Evolutionary conservation across 208 protist species (phyloP).

Genomic region (Acanthamoeba sp.): DNA sequence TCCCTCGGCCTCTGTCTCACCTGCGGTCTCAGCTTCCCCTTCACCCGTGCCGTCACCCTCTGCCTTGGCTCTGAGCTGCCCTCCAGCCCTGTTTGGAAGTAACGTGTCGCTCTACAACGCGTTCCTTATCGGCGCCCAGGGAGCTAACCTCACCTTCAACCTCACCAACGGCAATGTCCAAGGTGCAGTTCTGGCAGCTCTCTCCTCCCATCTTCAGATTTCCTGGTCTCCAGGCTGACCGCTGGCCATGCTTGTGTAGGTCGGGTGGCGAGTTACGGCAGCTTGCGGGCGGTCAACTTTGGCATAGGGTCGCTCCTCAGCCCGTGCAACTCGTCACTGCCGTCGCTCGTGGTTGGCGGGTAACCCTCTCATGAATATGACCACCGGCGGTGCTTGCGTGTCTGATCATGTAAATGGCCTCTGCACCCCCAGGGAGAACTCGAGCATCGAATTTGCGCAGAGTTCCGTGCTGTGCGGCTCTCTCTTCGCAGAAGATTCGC

Average conservation of each 20-base stretch:
- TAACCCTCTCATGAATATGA: neutral
- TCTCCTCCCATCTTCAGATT: too few species aligned
- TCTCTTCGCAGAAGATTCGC: neutral
- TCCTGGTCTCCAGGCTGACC: too few species aligned
- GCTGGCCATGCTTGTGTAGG: too few species aligned
- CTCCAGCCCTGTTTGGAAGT: neutral
- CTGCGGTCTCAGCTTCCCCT: neutral
- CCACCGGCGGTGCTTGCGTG: too few species aligned
- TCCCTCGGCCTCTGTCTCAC: too few species aligned
- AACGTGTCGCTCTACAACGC: conserved; percentile 1
- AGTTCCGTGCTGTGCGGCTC: conserved; percentile 16
- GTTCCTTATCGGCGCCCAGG: neutral
- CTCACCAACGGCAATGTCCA: conserved; percentile 27
- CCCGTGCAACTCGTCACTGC: neutral
- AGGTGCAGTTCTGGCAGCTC: neutral
- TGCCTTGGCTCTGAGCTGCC: neutral
- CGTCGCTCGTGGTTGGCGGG: neutral
- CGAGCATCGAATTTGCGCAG: neutral
- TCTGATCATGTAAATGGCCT: too few species aligned
- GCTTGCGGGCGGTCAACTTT: conserved; percentile 1
- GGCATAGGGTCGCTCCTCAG: neutral
- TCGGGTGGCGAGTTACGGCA: neutral
- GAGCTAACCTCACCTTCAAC: conserved; percentile 2
- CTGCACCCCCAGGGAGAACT: neutral
- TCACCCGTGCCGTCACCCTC: neutral